A percentile compares a stretch with the other conserved stretches of the same genome.
Conservation (phyloP, 106 monocot species). For the Dendrobium catenatum region DNA sequence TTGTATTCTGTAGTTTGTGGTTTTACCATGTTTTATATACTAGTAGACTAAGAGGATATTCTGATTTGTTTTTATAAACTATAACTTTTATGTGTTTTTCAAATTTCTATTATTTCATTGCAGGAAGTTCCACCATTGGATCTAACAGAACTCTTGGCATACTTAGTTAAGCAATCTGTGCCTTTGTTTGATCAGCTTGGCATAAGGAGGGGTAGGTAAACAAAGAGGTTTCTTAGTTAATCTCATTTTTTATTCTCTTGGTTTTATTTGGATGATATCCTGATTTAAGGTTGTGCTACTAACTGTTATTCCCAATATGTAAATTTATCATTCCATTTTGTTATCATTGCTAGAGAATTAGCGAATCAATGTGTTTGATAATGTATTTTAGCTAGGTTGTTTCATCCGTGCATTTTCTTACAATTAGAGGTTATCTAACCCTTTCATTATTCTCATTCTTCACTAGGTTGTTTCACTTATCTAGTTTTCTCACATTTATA, state of each 20-base stretch:
- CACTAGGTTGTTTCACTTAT: not conserved
- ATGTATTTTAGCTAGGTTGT: not conserved
- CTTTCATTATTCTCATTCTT: not conserved
- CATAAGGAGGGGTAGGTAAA: slow-evolving; percentile 47
- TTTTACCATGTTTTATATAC: not conserved
- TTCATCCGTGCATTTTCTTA: not conserved
- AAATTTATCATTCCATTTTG: not conserved
- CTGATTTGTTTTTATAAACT: not conserved
- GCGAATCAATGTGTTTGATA: not conserved
- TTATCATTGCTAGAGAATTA: not conserved
- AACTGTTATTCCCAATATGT: not conserved
- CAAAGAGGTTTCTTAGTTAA: not conserved
- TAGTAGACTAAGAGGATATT: not conserved
- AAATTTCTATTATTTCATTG: slow-evolving; percentile 3
- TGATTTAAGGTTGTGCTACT: not conserved
- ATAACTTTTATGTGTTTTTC: not conserved
- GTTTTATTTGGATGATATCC: too few relatives aligned
- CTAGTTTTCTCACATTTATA: not conserved
- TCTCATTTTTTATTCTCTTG: not conserved
- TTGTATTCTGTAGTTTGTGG: too few relatives aligned
- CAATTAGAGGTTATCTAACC: not conserved
- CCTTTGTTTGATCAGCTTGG: slow-evolving; percentile 91
- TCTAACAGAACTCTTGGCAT: slow-evolving; percentile 76
- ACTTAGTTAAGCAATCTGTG: slow-evolving; percentile 75
- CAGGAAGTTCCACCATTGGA: slow-evolving; percentile 91